phyloP scores from a whole-genome alignment of 768 basidiomycete genomes.

The Boletus tomentosulus region DNA sequence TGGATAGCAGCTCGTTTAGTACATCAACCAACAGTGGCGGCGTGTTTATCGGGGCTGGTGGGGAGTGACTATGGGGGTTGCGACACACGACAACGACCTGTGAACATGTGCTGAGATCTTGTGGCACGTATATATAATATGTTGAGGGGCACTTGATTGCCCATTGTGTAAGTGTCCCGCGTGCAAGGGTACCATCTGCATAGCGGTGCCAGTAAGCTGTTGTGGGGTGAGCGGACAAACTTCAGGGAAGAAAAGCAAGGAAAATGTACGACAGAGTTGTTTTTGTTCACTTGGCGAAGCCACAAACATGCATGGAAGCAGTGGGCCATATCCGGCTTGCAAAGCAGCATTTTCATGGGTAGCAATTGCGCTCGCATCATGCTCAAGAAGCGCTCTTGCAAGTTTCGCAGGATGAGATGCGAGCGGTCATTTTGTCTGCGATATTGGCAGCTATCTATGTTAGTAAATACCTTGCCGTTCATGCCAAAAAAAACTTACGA shows the following conservation, averaged over 20 bases:
- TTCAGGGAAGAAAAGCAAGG: too few relatives aligned
- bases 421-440: background rate
- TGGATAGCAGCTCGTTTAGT: background rate
- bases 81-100: conserved; percentile 5
- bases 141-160: background rate
- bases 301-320: background rate
- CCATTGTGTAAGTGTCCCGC: background rate
- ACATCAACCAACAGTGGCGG: background rate
- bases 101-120: background rate
- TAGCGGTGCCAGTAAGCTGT: background rate
- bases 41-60: background rate
- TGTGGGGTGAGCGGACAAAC: too few relatives aligned
- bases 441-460: conserved; percentile 1
- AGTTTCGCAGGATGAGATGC: conserved; percentile 1
- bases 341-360: background rate
- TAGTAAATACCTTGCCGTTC: too few relatives aligned
- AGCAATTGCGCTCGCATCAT: background rate
- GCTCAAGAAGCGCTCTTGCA: conserved; percentile 2
- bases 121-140: background rate
- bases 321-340: background rate
- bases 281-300: background rate
- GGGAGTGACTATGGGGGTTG: conserved; percentile 4
- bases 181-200: background rate
- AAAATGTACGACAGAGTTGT: background rate
- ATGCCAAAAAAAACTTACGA: too few relatives aligned